Base-by-base conservation (phyloP, 768 basidiomycete genomes). In the Gloeophyllum trabeum region DNA sequence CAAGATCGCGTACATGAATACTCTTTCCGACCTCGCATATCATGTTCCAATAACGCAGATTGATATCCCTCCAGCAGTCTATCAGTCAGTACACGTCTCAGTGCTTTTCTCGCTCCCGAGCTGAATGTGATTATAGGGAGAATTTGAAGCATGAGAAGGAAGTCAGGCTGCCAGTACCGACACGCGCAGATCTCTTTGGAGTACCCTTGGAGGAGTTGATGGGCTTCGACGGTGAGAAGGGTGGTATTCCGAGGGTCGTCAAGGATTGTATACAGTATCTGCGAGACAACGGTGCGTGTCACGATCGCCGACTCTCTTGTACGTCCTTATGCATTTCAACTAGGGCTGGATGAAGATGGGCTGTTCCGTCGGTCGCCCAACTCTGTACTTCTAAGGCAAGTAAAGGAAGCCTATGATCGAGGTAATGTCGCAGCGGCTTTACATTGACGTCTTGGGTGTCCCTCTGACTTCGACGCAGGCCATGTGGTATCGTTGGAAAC, bases 31-130 rank as follows among this genome's bases (percentile, higher is more conserved):
- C 24, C 70, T 92, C 35, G 87, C 88, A 5, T 65, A 65, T 41
- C 66, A 81, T 54, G 75, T 91, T 4, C 89, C 89, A 3, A 55
- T 92, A n/a, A 85, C 83, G 0, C 88, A 91, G 54, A 88, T 92
- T 26, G 83, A 90, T 56, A 79, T 92, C 32, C 76, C 84, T 19
- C 81, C 87, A 13, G 75, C 80, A 2, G 84, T 87, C 7, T 89
- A 91, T 56, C 74, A 79, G 88, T 90, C 51, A 39, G 82, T 67
- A 34, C 20, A n/a, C n/a, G n/a, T n/a, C n/a, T 25, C 18, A 39
- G n/a, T 3, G 22, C 14, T 39, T 20, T 20, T n/a, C n/a, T 14
- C 14, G n/a, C 39, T n/a, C n/a, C n/a, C n/a, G n/a, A n/a, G n/a
- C n/a, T n/a, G n/a, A n/a, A n/a, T n/a, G n/a, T 47, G 24, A 42